phyloP scores from a whole-genome alignment of 495 filamentous ascomycete genomes.

The Glarea lozoyensis region DNA sequence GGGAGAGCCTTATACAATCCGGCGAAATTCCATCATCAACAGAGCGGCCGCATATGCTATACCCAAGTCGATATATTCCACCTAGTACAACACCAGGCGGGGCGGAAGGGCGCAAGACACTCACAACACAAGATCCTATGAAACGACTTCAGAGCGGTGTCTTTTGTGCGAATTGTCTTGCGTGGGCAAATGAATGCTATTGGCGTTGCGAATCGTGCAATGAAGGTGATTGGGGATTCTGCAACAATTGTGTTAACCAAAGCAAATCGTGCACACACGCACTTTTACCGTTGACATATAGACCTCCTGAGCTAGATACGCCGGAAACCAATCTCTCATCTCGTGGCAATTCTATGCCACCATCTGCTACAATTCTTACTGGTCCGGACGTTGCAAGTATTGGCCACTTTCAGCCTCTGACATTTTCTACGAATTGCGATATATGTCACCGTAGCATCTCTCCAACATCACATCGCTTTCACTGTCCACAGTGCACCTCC shows the following conservation, averaged over 20 bases:
- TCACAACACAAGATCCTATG: constrained; percentile 56
- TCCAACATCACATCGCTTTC: constrained; percentile 56
- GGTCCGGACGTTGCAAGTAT: constrained; percentile 26
- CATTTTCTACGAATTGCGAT: constrained; percentile 64
- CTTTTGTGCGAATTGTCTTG: constrained; percentile 71
- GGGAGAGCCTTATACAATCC: constrained; percentile 28
- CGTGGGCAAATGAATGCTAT: constrained; percentile 64
- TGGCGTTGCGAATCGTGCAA: constrained; percentile 82
- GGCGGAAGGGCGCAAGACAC: constrained; percentile 37
- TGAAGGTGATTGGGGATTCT: constrained; percentile 88
- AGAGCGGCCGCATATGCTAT: constrained; percentile 56
- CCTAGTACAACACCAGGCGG: constrained; percentile 36
- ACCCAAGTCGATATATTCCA: constrained; percentile 55
- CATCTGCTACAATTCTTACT: constrained; percentile 28
- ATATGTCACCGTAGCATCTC: constrained; percentile 64
- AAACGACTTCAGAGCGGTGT: constrained; percentile 64
- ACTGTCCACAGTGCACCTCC: constrained; percentile 49
- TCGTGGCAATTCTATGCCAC: constrained; percentile 11
- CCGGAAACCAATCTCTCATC: constrained; percentile 18
- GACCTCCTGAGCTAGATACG: constrained; percentile 10
- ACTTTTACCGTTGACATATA: constrained; percentile 54
- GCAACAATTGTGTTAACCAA: constrained; percentile 70
- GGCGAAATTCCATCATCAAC: constrained; percentile 4
- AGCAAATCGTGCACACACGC: constrained; percentile 69
- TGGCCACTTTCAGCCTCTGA: constrained; percentile 44